phyloP scores from a whole-genome alignment of 495 filamentous ascomycete species.

The Penicillium crystallinum region DNA sequence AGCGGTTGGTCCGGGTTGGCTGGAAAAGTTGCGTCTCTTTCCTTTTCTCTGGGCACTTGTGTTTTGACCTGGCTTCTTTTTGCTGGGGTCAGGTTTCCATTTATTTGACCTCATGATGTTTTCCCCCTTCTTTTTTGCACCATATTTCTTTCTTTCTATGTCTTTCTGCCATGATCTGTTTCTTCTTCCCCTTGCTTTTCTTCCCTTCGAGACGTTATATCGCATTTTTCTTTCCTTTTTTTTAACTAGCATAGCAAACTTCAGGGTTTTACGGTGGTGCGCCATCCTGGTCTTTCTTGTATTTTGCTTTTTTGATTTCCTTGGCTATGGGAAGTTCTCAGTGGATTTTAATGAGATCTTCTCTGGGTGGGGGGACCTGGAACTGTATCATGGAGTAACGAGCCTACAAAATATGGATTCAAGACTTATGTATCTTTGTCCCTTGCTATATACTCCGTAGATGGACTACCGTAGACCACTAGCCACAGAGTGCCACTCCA shows the following conservation, averaged over 20 bases:
- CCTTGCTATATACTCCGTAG: too few species aligned
- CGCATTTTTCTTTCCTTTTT: slow-evolving; percentile 15
- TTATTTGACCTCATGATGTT: slow-evolving; percentile 12
- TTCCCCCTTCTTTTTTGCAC: slow-evolving; percentile 10
- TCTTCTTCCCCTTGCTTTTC: slow-evolving; percentile 1
- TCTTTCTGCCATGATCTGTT: slow-evolving; percentile 5
- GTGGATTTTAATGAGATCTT: not conserved
- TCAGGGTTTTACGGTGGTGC: slow-evolving; percentile 18
- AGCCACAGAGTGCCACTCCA: not conserved
- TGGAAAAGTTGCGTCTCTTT: slow-evolving; percentile 41
- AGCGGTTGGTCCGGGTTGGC: slow-evolving; percentile 39
- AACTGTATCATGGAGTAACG: not conserved
- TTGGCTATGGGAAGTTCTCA: not conserved
- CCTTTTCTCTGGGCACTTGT: slow-evolving; percentile 29
- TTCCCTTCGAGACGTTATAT: slow-evolving; percentile 12
- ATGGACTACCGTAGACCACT: too few species aligned
- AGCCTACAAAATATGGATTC: not conserved
- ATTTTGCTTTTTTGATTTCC: slow-evolving; percentile 1
- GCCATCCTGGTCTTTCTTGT: slow-evolving; percentile 12
- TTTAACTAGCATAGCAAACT: slow-evolving; percentile 28
- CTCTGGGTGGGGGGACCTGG: not conserved
- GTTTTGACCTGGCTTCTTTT: slow-evolving; percentile 21
- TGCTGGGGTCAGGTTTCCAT: slow-evolving; percentile 1
- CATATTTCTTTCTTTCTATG: slow-evolving; percentile 9
- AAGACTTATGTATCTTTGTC: not conserved